Conservation (phyloP, 2,329 filamentous ascomycete species). For the Trichoderma atroviride region DNA sequence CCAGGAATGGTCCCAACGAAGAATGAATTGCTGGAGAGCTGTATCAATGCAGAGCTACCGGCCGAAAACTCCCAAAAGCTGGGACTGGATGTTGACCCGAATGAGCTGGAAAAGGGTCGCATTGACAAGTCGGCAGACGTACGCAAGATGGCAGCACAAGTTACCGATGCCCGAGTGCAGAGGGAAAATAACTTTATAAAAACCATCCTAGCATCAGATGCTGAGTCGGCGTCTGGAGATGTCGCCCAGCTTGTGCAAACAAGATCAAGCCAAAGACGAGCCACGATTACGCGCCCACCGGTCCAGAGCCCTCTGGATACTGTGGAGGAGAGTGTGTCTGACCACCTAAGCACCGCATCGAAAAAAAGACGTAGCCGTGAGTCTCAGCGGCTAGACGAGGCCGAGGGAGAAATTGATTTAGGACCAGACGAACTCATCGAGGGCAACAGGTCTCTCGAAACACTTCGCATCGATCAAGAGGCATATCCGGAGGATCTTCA, state of each 20-base stretch:
- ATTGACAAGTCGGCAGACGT: slow-evolving; percentile 6
- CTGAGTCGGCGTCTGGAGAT: not conserved
- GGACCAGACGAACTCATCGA: not conserved
- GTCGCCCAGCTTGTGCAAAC: not conserved
- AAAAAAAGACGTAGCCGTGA: not conserved
- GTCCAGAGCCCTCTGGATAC: not conserved
- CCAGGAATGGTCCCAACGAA: slow-evolving; percentile 17
- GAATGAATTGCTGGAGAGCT: slow-evolving; percentile 8
- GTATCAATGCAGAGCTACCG: not conserved
- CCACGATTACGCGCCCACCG: not conserved
- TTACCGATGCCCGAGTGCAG: slow-evolving; percentile 11
- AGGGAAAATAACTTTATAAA: not conserved
- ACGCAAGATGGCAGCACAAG: slow-evolving; percentile 15
- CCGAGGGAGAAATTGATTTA: not conserved
- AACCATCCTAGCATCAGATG: not conserved
- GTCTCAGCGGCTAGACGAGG: not conserved
- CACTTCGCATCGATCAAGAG: slow-evolving; percentile 7
- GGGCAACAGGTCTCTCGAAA: not conserved
- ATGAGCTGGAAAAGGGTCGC: slow-evolving; percentile 18
- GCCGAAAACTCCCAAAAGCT: slow-evolving; percentile 18
- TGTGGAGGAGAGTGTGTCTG: not conserved
- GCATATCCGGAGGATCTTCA: slow-evolving; percentile 12
- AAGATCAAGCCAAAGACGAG: not conserved
- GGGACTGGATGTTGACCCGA: slow-evolving; percentile 9
- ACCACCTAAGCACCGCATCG: not conserved